phyloP scores from a whole-genome alignment of 495 filamentous ascomycete genomes.

The Xanthoparmelia taractica region DNA sequence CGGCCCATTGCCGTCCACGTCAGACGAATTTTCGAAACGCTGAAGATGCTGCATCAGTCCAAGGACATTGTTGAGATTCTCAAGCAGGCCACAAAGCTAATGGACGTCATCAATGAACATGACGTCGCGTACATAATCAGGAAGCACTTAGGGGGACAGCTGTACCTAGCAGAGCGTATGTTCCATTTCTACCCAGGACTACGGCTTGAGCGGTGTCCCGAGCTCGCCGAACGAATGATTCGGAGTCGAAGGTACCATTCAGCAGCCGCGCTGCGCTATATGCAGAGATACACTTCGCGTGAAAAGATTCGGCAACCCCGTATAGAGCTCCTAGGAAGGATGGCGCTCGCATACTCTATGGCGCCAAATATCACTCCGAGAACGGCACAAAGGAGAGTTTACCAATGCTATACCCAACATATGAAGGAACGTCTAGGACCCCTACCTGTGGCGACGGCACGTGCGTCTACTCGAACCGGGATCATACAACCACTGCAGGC shows the following conservation, averaged over 20 bases:
- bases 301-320: constrained; percentile 3
- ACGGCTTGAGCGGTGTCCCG: constrained; percentile 20
- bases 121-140: constrained; percentile 12
- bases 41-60: constrained; percentile 18
- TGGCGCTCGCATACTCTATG: constrained; percentile 28
- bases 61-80: constrained; percentile 12
- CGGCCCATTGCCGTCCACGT: not conserved
- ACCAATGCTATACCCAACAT: constrained; percentile 26
- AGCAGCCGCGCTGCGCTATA: constrained; percentile 10
- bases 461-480: constrained; percentile 27
- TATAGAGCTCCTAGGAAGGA: constrained; percentile 14
- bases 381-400: constrained; percentile 26
- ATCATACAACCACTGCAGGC: constrained; percentile 25
- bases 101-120: constrained; percentile 2
- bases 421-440: constrained; percentile 21
- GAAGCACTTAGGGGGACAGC: constrained; percentile 4
- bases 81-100: not conserved
- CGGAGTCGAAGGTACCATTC: constrained; percentile 8
- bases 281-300: not conserved
- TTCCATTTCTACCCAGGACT: constrained; percentile 16
- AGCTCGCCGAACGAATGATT: constrained; percentile 23
- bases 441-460: constrained; percentile 17
- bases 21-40: constrained; percentile 15
- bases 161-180: constrained; percentile 9
- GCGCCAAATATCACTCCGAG: constrained; percentile 13